Base-by-base conservation (phyloP, 1,139 yeast genomes). In the Lodderomyces metapsilosis region DNA sequence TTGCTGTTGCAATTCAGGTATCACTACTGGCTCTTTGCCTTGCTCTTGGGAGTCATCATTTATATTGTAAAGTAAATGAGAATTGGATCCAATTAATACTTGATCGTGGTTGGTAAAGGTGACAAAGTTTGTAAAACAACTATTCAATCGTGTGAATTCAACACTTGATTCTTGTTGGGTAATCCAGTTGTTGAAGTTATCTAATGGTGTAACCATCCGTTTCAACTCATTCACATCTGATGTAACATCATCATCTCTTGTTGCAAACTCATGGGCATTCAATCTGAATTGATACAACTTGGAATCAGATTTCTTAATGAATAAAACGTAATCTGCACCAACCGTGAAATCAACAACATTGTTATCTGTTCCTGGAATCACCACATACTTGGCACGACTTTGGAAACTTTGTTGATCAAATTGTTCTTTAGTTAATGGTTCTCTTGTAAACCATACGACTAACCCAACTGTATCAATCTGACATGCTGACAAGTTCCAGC, bases 401-500 rank as follows among this genome's bases (percentile, higher is more conserved):
- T 41, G 34, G 41, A 51, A 47, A 15, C 51, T 47, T 7, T 52
- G 52, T 10, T 36, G 43, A 12, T 59, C 61, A 40, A 45, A 55
- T 20, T 52, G 51, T 16, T 53, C 59, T 27, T 55, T 46, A 2
- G 59, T 48, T 7, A 75, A 38, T 0, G 71, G 52, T 1, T 58
- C 62, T 42, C 88, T 65, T 2, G 66, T 53, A 37, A 65, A 72
- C 92, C 92, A 85, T 12, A 79, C 71, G 0, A 80, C 69, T 32
- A 86, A 58, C 0, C 91, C 91, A 31, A 76, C 61, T 5, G 64
- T 66, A 18, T 66, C 66, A 2, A 81, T 62, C 39, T 71, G 68
- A 23, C 79, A 78, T 24, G 80, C 78, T 39, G 80, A 76, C 16
- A 75, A 62, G 43, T 77, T 73, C 94, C 94, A 86, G 0, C 94